Evolutionary conservation across 208 protist genomes (phyloP).

Genomic region (Tritrichomonas musculus): DNA sequence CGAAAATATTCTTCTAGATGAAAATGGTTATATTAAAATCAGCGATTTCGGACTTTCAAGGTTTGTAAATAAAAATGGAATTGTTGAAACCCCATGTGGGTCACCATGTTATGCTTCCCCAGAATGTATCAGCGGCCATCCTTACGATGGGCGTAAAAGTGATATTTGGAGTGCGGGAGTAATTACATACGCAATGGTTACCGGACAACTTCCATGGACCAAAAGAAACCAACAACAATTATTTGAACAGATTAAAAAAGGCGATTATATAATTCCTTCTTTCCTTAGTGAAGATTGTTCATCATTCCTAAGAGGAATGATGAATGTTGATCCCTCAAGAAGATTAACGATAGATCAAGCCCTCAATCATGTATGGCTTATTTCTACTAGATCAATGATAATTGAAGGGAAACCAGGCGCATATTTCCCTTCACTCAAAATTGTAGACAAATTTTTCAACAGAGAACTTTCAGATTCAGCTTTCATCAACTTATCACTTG

Average conservation of each 20-base stretch:
- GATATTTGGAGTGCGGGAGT: conserved; percentile 28
- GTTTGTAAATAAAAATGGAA: not conserved
- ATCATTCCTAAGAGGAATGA: not conserved
- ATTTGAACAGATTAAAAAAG: conserved; percentile 19
- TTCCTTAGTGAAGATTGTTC: not conserved
- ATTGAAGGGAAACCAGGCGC: not conserved
- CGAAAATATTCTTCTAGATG: conserved; percentile 4
- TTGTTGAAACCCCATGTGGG: not conserved
- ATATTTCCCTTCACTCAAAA: too few species aligned
- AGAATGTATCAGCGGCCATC: not conserved
- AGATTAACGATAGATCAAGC: not conserved
- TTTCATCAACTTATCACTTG: too few species aligned
- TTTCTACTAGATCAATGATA: not conserved
- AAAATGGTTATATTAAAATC: not conserved
- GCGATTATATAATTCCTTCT: not conserved
- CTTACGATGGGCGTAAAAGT: not conserved
- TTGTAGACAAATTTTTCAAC: too few species aligned
- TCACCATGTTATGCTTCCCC: conserved; percentile 23
- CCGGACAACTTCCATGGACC: not conserved
- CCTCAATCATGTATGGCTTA: not conserved
- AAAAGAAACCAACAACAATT: not conserved
- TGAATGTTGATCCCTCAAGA: not conserved
- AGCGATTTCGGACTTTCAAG: not conserved
- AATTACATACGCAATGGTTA: not conserved
- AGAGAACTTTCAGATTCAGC: too few species aligned